These are phyloP conservation scores for Cryphonectria naterciae DNA, from an alignment of 2,329 filamentous ascomycete species.

Conservation along the genomic window DNA sequence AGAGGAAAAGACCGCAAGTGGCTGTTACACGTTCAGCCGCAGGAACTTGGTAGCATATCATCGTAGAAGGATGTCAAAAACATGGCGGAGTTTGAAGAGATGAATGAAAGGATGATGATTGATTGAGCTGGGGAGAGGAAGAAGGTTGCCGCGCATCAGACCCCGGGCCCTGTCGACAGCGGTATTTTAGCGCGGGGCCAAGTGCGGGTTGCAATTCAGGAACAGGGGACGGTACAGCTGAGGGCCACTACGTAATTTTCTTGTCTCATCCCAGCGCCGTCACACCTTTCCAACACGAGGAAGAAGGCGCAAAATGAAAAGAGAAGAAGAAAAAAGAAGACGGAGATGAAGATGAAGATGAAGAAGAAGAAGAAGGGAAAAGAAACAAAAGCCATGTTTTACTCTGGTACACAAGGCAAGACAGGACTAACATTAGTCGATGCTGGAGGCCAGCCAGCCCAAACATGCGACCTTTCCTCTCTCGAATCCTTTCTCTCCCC, in stretches of 20 bases:
- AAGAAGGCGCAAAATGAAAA: neutral
- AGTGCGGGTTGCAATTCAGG: constrained; percentile 7
- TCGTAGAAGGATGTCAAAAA: neutral
- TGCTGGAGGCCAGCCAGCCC: too few relatives aligned
- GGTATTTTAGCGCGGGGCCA: constrained; percentile 2
- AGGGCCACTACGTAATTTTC: constrained; percentile 9
- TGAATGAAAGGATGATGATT: too few relatives aligned
- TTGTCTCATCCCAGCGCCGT: neutral
- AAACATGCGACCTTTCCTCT: neutral
- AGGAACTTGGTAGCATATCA: neutral
- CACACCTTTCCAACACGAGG: neutral
- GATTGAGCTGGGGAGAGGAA: neutral
- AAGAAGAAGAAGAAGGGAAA: too few relatives aligned
- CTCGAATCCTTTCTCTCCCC: neutral
- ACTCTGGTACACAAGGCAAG: neutral
- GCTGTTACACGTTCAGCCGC: neutral
- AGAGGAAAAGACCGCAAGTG: neutral
- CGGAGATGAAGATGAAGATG: too few relatives aligned
- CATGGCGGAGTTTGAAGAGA: neutral
- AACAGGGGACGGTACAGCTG: constrained; percentile 1
- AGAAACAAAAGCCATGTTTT: neutral
- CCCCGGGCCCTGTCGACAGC: neutral
- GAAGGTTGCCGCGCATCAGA: constrained; percentile 2
- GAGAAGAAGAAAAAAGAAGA: too few relatives aligned
- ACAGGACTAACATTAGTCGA: neutral